Evolutionary conservation across 352 stramenopile genomes (phyloP), one percentile per base, ranked within the genome.

Genomic region (Globisporangium cystogenes): DNA sequence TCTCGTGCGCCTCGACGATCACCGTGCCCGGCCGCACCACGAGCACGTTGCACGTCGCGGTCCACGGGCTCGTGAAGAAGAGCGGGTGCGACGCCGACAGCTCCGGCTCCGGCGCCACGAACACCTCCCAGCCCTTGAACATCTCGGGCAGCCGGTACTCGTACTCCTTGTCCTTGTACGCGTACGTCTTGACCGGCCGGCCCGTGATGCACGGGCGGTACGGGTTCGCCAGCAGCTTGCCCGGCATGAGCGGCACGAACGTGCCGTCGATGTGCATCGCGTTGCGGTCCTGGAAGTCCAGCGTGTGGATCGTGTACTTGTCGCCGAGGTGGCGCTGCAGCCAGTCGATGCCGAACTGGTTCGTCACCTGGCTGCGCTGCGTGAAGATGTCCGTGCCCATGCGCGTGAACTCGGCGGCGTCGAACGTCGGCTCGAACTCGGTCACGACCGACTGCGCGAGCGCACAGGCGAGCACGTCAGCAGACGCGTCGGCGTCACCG

Each of bases 251-350:
- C 56, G 86, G 86, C 41, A 94, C 77, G 54, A 96, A 95, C 45
- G 84, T 95, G 33, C 86, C 86, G 55, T 95, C 86, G 55, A 96
- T 96, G 62, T 96, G 86, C 86, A 96, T 96, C 51, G 86, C 86
- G 51, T 95, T 94, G 53, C 83, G 85, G 72, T 96, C 86, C 64
- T 95, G 78, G 53, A 96, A 96, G 65, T 96, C 86, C 10, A 96
- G 70, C 48, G 89, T 77, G 57, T 96, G 86, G 47, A 96, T 86
- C 16, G 61, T 70, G 70, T 96, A 95, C 29, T 94, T 76, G 54
- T 91, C 74, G 29, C 84, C 86, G 26, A 96, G 59, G 68, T 96
- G 86, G 40, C 86, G 86, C 20, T 68, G 82, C 53, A 96, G 72
- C 86, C 86, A 95, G 52, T 96, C 85, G 62, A 96, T 96, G 46